Percentiles rank a stretch among this genome's conserved stretches.
phyloP scores from a whole-genome alignment of 345 rosid species.

The Euclidium syriacum region DNA sequence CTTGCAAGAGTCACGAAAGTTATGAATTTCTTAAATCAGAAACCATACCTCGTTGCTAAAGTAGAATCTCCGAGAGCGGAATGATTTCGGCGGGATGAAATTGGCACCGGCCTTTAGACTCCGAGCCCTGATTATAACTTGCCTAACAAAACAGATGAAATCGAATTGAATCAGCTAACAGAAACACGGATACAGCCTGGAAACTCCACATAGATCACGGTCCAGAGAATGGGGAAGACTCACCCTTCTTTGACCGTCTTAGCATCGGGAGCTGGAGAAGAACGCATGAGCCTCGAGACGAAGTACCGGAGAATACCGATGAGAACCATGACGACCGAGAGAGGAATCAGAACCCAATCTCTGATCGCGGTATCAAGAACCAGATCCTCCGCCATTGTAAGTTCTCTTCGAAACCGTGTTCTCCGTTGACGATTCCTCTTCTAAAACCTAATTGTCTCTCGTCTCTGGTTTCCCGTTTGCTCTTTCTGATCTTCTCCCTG shows the following conservation, averaged over 20 bases:
- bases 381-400: conserved; percentile 91
- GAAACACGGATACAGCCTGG: neutral
- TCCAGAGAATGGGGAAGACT: conserved; percentile 1
- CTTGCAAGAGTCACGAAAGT: neutral
- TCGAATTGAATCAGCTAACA: conserved; percentile 2
- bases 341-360: conserved; percentile 91
- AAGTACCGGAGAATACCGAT: conserved; percentile 91
- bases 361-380: conserved; percentile 95
- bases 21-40: neutral
- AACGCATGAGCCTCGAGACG: conserved; percentile 72
- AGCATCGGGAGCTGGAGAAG: conserved; percentile 71
- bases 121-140: conserved; percentile 82
- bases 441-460: conserved; percentile 3
- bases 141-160: conserved; percentile 39
- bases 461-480: neutral
- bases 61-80: conserved; percentile 78
- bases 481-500: conserved; percentile 17
- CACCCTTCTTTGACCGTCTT: conserved; percentile 88
- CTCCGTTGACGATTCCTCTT: conserved; percentile 48
- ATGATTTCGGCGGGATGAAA: conserved; percentile 78
- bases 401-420: conserved; percentile 10
- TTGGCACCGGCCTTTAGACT: conserved; percentile 81
- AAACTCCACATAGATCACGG: neutral
- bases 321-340: conserved; percentile 90
- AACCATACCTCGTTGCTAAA: conserved; percentile 74